Base-by-base conservation (phyloP, 2,329 filamentous ascomycete genomes). In the Graphiopsis chlorocephala region DNA sequence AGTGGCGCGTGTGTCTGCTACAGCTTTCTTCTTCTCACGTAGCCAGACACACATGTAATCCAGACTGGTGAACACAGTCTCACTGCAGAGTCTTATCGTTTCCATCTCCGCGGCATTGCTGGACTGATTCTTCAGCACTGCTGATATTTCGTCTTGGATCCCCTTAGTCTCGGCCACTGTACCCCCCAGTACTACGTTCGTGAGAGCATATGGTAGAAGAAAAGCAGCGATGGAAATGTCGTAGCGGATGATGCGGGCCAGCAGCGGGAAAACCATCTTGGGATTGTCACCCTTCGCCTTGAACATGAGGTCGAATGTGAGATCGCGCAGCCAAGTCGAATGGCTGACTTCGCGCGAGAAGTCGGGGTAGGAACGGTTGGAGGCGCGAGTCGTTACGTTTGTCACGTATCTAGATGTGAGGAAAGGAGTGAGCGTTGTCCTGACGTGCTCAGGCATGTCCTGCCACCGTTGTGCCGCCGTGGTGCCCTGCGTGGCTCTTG, bases 41-140 rank as follows among this genome's bases (percentile, higher is more conserved):
- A 96, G 81, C 93, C 94, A 99, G 68, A 90, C 86, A 73, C 92
- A 93, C 66, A 94, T 86, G 75, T 99, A 98, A 76, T 99, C 96
- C 0, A 99, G 83, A 4, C 96, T 86, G 55, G 90, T 87, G 75
- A 99, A 99, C 1, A 97, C 89, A 64, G 90, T 92, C 90, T 98
- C 93, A 72, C 92, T 97, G 74, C 91, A 97, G 61, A 91, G 83
- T 72, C 94, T 91, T 72, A 92, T 85, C 59, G 92, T 89, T 69
- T 97, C 91, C 58, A 85, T 85, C 69, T 90, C 85, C 20, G 78
- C 76, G 28, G 81, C 78, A 25, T 79, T 77, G n/a, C 84, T 77
- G 33, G 85, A 83, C 68, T 91, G 83, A 60, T 86, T 79, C 45
- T 84, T 83, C n/a, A 99, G 79, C 33, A 99, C 88, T 3, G 81